A percentile compares a stretch with the other conserved stretches of the same genome.
Evolutionary conservation across 2,329 filamentous ascomycete genomes (phyloP).

Genomic region (Daldinia eschscholtzii): DNA sequence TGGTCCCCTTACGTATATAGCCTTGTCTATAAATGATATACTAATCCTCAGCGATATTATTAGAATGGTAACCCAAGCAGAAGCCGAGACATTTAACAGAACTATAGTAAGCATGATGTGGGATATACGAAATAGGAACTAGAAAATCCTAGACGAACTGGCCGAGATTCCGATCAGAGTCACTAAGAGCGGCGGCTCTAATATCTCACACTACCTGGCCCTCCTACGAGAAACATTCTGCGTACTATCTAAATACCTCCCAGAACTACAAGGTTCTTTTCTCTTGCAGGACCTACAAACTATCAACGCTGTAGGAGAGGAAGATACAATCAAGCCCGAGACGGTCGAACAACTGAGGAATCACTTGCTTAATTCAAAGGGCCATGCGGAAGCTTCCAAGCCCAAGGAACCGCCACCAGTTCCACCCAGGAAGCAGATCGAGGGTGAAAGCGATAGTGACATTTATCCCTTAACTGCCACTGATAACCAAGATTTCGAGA

Average conservation of each 20-base stretch:
- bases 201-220: neutral
- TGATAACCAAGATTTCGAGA: neutral
- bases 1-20: neutral
- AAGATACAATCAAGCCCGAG: neutral
- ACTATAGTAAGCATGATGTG: neutral
- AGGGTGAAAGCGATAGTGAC: neutral
- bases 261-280: too few relatives aligned
- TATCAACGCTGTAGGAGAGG: too few relatives aligned
- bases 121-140: neutral
- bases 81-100: neutral
- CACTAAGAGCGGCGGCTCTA: neutral
- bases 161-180: neutral
- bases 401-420: neutral
- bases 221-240: neutral
- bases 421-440: neutral
- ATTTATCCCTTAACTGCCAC: neutral
- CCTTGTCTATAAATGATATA: neutral
- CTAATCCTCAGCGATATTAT: neutral
- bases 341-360: neutral
- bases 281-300: neutral
- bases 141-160: conserved; percentile 2
- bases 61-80: neutral
- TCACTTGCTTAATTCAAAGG: neutral
- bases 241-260: neutral
- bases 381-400: neutral